Base-by-base conservation (phyloP, 1,284 basidiomycete species). In the Rhodofomes roseus region DNA sequence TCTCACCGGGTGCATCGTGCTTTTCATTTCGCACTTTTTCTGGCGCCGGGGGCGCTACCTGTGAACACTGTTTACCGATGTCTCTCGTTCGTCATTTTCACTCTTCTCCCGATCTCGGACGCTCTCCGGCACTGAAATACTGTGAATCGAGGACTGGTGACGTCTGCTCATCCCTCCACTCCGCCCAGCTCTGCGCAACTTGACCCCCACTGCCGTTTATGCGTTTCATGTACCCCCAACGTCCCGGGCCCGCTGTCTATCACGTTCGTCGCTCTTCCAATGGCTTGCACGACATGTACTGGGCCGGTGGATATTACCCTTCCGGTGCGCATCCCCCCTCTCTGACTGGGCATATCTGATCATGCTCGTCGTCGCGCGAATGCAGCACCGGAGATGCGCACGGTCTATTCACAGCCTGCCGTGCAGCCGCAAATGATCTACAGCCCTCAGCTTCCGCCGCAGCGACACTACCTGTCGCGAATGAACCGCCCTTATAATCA, bases 1-100 rank as follows among this genome's bases (percentile, higher is more conserved):
- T 66, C 60, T 63, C 63, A 62, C 66, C 68, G 64, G 22, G 57
- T 66, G 63, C 68, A 67, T 60, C 70, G 68, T 70, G 70, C 29
- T 53, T 66, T 72, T 71, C 66, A 72, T 71, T 60, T 48, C 53
- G 31, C 59, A 2, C 20, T 54, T 16, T 50, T 37, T 54, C 58
- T 41, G 51, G 1, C n/a, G n/a, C 50, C 43, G 31, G 31, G 50
- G 29, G 31, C 50, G 29, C 57, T 61, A 25, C 58, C 52, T 55
- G 43, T 57, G 58, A 57, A 60, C 37, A 46, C 56, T 60, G 60
- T 59, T 36, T 20, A 55, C 36, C 37, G 34, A 55, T 58, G 11
- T 25, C 44, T 55, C 14, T 29, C 34, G 16, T 18, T 48, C 50
- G 53, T 29, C 53, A 36, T 52, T 23, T 52, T 52, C 43, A 29